Evolutionary conservation across 2,329 filamentous ascomycete species (phyloP).

Genomic region (Lecanicillium sp.): DNA sequence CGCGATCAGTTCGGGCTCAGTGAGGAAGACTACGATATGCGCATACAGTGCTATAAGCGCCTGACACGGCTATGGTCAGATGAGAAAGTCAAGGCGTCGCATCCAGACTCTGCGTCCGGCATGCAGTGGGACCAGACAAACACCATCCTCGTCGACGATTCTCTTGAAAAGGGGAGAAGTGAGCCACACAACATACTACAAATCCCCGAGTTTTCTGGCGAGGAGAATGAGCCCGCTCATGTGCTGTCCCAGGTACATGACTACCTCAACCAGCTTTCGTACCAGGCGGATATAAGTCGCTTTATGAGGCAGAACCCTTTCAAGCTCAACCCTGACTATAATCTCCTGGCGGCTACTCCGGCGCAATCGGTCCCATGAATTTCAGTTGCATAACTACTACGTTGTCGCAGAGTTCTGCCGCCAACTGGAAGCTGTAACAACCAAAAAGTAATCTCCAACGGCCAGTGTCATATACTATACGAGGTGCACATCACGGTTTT

Average conservation of each 20-base stretch:
- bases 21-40: constrained; percentile 52
- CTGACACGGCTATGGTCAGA: constrained; percentile 65
- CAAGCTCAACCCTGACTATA: constrained; percentile 22
- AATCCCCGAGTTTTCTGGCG: constrained; percentile 66
- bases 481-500: too few relatives aligned
- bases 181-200: constrained; percentile 80
- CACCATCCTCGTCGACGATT: constrained; percentile 87
- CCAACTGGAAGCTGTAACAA: too few relatives aligned
- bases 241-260: constrained; percentile 54
- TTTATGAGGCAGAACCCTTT: constrained; percentile 50
- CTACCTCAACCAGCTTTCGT: constrained; percentile 48
- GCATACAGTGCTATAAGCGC: constrained; percentile 86
- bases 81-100: constrained; percentile 30
- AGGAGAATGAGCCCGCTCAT: constrained; percentile 28
- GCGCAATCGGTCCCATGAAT: too few relatives aligned
- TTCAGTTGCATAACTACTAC: too few relatives aligned
- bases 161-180: constrained; percentile 65
- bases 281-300: constrained; percentile 53
- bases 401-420: too few relatives aligned
- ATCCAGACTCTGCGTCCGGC: constrained; percentile 32
- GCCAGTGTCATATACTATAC: too few relatives aligned
- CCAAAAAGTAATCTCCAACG: too few relatives aligned
- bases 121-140: constrained; percentile 70
- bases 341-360: constrained; percentile 4
- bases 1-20: constrained; percentile 69